phyloP scores from a whole-genome alignment of 805 yeast species.

The Metschnikowia picachoensis region DNA sequence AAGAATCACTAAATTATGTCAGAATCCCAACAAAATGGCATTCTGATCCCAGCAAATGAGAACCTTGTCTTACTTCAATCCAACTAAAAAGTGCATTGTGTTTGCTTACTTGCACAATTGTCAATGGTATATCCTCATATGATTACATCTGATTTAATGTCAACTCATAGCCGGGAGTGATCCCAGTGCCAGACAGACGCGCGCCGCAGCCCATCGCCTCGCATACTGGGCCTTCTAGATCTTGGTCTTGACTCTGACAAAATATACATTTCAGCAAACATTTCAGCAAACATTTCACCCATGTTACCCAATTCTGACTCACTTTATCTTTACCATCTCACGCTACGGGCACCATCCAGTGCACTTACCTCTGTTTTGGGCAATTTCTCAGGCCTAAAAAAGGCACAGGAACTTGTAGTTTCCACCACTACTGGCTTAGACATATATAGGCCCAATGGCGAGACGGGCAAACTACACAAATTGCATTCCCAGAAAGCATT shows the following conservation, averaged over 20 bases:
- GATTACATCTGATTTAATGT: no score
- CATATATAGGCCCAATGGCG: constrained; percentile 48
- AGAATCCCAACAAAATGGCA: no score
- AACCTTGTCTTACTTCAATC: no score
- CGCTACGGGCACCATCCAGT: constrained; percentile 60
- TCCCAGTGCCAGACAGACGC: no score
- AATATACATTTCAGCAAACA: background rate
- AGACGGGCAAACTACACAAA: constrained; percentile 51
- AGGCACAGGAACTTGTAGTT: constrained; percentile 59
- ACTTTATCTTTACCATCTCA: constrained; percentile 61
- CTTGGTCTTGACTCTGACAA: background rate
- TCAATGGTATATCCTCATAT: no score
- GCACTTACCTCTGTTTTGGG: constrained; percentile 61
- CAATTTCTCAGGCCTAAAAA: constrained; percentile 51
- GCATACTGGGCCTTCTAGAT: no score
- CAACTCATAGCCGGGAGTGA: no score
- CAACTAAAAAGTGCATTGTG: no score
- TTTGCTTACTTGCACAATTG: no score
- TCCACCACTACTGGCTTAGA: constrained; percentile 55
- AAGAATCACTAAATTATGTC: no score
- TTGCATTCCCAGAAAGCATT: constrained; percentile 46
- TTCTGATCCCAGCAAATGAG: no score
- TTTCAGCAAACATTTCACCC: background rate
- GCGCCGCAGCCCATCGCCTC: no score
- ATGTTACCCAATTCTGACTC: constrained; percentile 13